Conservation (phyloP, 2,329 filamentous ascomycete species). For the Cercospora sp. region DNA sequence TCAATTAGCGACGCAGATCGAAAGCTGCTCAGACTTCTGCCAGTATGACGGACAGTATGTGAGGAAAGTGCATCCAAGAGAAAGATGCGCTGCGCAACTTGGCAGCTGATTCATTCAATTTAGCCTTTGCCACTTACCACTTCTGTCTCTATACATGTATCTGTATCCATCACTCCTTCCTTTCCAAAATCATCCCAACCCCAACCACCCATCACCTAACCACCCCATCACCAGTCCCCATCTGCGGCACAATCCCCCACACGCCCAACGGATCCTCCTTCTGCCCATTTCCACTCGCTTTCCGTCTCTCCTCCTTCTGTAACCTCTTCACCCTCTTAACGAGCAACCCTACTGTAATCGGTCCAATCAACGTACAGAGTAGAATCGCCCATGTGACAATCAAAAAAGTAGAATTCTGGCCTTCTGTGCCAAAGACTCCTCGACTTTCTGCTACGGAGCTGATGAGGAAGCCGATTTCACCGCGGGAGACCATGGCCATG, state of each 20-base stretch:
- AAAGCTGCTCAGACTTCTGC: no score
- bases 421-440: slow-evolving; percentile 46
- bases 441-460: slow-evolving; percentile 63
- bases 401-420: slow-evolving; percentile 50
- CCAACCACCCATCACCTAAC: neutral
- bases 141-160: neutral
- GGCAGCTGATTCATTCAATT: neutral
- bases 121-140: neutral
- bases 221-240: neutral
- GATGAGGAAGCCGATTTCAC: slow-evolving; percentile 78
- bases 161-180: neutral
- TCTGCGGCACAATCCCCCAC: neutral
- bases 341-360: slow-evolving; percentile 53
- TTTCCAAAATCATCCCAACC: neutral
- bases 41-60: no score
- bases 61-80: neutral
- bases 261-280: slow-evolving; percentile 23
- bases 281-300: neutral
- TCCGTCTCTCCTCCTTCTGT: slow-evolving; percentile 29
- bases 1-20: no score
- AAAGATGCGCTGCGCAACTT: neutral
- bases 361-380: slow-evolving; percentile 57
- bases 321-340: slow-evolving; percentile 50
- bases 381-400: slow-evolving; percentile 57
- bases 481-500: slow-evolving; percentile 71